Conservation (phyloP, 805 yeast genomes). For the Zygosaccharomyces kombuchaensis region DNA sequence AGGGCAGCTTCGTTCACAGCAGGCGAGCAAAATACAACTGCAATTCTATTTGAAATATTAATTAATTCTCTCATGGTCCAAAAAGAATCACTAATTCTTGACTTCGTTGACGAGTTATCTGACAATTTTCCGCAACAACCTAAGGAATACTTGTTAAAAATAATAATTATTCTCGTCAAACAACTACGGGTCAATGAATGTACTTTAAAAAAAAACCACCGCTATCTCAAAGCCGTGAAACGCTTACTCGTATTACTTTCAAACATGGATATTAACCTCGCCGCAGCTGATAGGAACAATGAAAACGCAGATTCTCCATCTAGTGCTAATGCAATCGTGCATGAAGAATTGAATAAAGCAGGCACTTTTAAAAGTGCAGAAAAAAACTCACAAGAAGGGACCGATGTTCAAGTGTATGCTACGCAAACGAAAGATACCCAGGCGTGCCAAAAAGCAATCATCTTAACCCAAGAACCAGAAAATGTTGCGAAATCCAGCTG, state of each 20-base stretch:
- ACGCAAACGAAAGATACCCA: not conserved
- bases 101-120: conserved; percentile 1
- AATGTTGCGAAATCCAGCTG: not conserved
- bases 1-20: not conserved
- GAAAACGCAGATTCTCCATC: not conserved
- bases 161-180: not conserved
- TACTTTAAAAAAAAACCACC: not conserved
- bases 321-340: not conserved
- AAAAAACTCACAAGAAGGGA: not conserved
- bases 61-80: conserved; percentile 1
- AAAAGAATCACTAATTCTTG: conserved; percentile 1
- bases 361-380: not conserved
- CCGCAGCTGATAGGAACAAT: no score
- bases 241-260: not conserved
- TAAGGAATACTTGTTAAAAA: not conserved
- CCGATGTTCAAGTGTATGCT: conserved; percentile 1
- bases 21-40: not conserved
- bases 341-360: not conserved
- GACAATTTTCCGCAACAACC: not conserved
- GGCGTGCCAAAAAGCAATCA: no score
- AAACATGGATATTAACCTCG: not conserved
- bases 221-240: not conserved
- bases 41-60: conserved; percentile 1
- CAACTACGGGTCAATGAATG: not conserved
- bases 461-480: not conserved